phyloP scores from a whole-genome alignment of 495 filamentous ascomycete species.

The Cercophora scortea region DNA sequence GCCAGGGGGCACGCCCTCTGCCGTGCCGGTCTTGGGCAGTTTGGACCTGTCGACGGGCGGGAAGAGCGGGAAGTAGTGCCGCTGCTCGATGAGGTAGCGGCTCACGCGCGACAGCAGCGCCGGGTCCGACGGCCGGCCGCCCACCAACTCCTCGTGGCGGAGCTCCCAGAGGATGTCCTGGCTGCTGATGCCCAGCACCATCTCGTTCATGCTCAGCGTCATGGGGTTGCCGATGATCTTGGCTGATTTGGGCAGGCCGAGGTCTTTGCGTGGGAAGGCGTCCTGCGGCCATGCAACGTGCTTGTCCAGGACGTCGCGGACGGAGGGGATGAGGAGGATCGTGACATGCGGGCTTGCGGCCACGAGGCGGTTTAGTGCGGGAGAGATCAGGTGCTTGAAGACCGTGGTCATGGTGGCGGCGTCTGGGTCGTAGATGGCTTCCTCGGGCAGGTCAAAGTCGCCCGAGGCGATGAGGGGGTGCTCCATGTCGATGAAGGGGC shows the following conservation, averaged over 20 bases:
- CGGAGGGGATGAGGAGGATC: conserved; percentile 75
- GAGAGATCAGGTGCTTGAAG: conserved; percentile 71
- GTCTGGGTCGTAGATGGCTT: conserved; percentile 59
- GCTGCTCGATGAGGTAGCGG: conserved; percentile 73
- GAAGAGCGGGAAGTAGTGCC: conserved; percentile 83
- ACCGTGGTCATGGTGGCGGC: conserved; percentile 70
- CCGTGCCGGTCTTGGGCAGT: conserved; percentile 54
- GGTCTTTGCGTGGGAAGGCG: conserved; percentile 57
- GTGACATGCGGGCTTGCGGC: conserved; percentile 64
- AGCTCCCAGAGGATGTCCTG: conserved; percentile 81
- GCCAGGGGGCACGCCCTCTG: conserved; percentile 55
- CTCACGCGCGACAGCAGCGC: conserved; percentile 60
- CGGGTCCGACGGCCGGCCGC: conserved; percentile 40
- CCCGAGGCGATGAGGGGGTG: conserved; percentile 85
- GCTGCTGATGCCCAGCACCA: conserved; percentile 66
- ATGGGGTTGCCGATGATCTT: conserved; percentile 81
- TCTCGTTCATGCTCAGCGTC: conserved; percentile 78
- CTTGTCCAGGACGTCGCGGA: conserved; percentile 74
- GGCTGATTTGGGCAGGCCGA: conserved; percentile 65
- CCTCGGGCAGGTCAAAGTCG: conserved; percentile 81
- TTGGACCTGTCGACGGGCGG: conserved; percentile 62
- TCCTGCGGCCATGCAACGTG: conserved; percentile 93
- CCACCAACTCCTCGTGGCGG: conserved; percentile 62
- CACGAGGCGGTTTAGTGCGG: conserved; percentile 56
- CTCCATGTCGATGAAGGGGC: conserved; percentile 84